Base-by-base conservation (phyloP, 116 monocot species). In the Trichopus zeylanicus region DNA sequence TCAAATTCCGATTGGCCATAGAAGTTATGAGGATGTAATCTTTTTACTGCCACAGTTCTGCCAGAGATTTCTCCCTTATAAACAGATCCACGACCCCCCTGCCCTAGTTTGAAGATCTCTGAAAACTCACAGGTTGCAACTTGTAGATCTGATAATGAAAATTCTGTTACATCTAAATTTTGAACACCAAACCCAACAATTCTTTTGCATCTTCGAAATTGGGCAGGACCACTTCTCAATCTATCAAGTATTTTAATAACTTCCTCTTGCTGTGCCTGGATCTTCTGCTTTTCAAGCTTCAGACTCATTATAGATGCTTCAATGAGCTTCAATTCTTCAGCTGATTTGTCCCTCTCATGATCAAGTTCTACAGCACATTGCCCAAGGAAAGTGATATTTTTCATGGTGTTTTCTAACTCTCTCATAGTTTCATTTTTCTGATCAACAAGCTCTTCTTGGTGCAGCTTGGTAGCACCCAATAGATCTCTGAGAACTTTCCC, bases 51-150 rank as follows among this genome's bases (percentile, higher is more conserved):
- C 39, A 92, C 83, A 38, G 48, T 92, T 81, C 55, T 81, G 47
- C 71, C 68, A 42, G 76, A 56, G 31, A 92, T 68, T 47, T 92
- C 92, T 46, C 87, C 92, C 63, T 84, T 92, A 32, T 87, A 92
- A 9, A 87, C 68, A 63, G 73, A 73, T 35, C 79, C 81, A 53
- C 65, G 66, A 46, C 78, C 75, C 31, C 70, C 73, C 16, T 76
- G 73, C 5, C 80, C 67, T 46, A 87, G 65, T 59, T 83, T 87
- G 61, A 87, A 92, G 66, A 78, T 71, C 52, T 87, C 87, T 31
- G 92, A 92, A 75, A 84, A 92, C 13, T 76, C 62, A 51, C 87
- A 92, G 15, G 87, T 92, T 18, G 87, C 87, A 68, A 69, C 66
- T 73, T 87, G 54, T 56, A 92, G 42, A 51, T 92, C 92, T 13